Conservation (phyloP, 768 basidiomycete genomes). For the Dioszegia crocea region DNA sequence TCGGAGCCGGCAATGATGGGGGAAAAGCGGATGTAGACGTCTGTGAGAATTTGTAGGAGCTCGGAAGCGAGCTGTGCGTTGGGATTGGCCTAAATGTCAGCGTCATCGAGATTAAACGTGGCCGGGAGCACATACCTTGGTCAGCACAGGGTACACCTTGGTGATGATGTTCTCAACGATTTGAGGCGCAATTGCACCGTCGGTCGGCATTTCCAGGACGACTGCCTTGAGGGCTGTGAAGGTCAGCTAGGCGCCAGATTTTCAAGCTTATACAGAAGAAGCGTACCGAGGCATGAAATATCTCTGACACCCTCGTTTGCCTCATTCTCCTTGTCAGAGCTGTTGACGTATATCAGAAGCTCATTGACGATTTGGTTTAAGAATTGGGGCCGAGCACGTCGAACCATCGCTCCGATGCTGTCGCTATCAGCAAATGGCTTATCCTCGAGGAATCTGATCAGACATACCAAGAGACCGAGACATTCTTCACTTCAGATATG, state of each 20-base stretch:
- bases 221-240: slow-evolving; percentile 83
- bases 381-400: slow-evolving; percentile 68
- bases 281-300: slow-evolving; percentile 82
- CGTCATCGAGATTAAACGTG: not conserved
- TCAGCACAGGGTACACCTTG: slow-evolving; percentile 12
- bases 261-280: not conserved
- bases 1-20: slow-evolving; percentile 38
- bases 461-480: slow-evolving; percentile 85
- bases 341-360: slow-evolving; percentile 76
- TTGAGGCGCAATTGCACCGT: slow-evolving; percentile 63
- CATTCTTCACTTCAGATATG: slow-evolving; percentile 97
- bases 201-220: slow-evolving; percentile 78
- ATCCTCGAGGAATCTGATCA: not conserved
- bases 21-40: slow-evolving; percentile 80
- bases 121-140: slow-evolving; percentile 58
- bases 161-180: slow-evolving; percentile 11
- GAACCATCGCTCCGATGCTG: slow-evolving; percentile 88
- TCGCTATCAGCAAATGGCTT: not conserved
- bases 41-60: slow-evolving; percentile 61
- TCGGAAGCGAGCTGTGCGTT: slow-evolving; percentile 53
- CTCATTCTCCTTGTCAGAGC: slow-evolving; percentile 77
- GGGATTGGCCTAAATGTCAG: slow-evolving; percentile 26
- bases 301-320: slow-evolving; percentile 56
- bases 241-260: not conserved
- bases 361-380: slow-evolving; percentile 85